phyloP scores from a whole-genome alignment of 768 basidiomycete genomes.

The Podaxis mareebaensis region DNA sequence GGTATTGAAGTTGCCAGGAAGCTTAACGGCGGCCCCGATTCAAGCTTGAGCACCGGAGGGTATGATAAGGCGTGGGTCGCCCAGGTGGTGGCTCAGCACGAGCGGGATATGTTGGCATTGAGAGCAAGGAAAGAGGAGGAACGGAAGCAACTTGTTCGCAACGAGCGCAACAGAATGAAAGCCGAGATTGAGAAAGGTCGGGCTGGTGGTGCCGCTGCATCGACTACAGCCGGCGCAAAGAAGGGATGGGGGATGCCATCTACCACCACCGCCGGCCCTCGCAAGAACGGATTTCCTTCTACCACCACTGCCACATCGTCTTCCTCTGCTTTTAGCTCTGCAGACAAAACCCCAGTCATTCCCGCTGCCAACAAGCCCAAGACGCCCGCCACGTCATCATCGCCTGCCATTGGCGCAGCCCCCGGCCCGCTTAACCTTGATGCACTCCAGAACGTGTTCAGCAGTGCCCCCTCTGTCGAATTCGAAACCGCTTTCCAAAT shows the following conservation, averaged over 20 bases:
- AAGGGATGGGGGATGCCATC: background rate
- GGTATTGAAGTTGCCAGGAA: constrained; percentile 42
- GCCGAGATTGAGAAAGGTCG: constrained; percentile 8
- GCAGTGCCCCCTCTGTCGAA: background rate
- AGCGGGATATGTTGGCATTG: constrained; percentile 38
- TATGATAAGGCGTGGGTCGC: constrained; percentile 29
- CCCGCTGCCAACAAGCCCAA: constrained; percentile 1
- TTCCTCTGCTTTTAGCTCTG: background rate
- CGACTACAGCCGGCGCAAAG: background rate
- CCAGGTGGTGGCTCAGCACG: constrained; percentile 37
- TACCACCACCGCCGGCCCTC: background rate
- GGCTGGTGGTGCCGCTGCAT: constrained; percentile 30
- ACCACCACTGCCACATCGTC: background rate
- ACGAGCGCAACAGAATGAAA: constrained; percentile 35
- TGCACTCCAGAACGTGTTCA: constrained; percentile 4
- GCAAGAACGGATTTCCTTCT: background rate
- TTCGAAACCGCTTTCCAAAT: constrained; percentile 11
- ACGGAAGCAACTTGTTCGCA: constrained; percentile 42
- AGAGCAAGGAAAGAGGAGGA: constrained; percentile 50
- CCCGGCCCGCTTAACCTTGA: constrained; percentile 3
- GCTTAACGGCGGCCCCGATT: constrained; percentile 21
- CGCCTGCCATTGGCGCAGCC: background rate
- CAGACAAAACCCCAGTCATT: background rate
- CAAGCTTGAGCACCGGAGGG: background rate
- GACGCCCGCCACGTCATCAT: constrained; percentile 3